Conservation (phyloP, 2,329 filamentous ascomycete species). For the Ophiocordyceps camponoti-rufipedis region DNA sequence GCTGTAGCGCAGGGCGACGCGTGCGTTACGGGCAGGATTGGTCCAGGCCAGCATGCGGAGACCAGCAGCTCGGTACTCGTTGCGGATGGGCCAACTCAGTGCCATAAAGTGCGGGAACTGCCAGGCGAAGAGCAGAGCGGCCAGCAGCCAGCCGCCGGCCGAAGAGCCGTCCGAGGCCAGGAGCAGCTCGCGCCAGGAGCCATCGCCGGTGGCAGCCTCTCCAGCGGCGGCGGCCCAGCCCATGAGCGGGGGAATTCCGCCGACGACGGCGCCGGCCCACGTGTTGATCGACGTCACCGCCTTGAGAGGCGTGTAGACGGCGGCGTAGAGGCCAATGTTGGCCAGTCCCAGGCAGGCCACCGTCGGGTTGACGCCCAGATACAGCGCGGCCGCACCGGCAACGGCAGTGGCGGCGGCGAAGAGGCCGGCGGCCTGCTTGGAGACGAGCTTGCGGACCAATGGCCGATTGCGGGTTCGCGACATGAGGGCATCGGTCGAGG, state of each 20-base stretch:
- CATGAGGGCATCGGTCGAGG: constrained; percentile 80
- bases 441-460: constrained; percentile 65
- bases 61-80: constrained; percentile 64
- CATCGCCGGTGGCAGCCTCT: constrained; percentile 60
- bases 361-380: constrained; percentile 85
- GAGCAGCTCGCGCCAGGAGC: constrained; percentile 61
- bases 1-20: constrained; percentile 78
- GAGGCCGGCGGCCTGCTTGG: constrained; percentile 47
- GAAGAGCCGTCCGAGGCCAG: constrained; percentile 43
- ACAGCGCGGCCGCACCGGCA: constrained; percentile 54
- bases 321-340: constrained; percentile 83
- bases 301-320: constrained; percentile 85
- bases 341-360: constrained; percentile 67
- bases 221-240: constrained; percentile 92
- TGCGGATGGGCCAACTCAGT: constrained; percentile 69
- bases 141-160: constrained; percentile 76
- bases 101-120: constrained; percentile 98
- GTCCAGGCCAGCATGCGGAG: constrained; percentile 68
- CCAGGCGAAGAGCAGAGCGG: constrained; percentile 76
- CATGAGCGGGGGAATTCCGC: constrained; percentile 90
- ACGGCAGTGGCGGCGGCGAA: constrained; percentile 64
- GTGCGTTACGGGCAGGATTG: constrained; percentile 67
- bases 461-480: constrained; percentile 80
- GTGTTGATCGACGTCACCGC: constrained; percentile 75
- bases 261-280: constrained; percentile 85